These are phyloP conservation scores for Xylariaceae sp. DNA, from an alignment of 2,329 filamentous ascomycete genomes.

Conservation along the genomic window DNA sequence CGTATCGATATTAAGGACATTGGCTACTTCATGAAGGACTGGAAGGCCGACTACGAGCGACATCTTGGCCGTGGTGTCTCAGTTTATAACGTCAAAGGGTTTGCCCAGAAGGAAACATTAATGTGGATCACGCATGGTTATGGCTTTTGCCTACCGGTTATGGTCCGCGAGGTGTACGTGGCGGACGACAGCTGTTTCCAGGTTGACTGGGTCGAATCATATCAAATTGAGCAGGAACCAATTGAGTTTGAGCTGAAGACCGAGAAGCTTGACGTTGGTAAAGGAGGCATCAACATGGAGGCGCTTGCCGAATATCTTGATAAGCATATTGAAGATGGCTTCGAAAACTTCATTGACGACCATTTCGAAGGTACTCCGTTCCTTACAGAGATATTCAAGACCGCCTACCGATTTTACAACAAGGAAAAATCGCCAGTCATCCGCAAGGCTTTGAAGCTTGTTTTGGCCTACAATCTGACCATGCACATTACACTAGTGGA, in stretches of 20 bases:
- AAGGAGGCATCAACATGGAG: constrained; percentile 77
- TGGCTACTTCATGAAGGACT: constrained; percentile 98
- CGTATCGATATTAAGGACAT: constrained; percentile 99
- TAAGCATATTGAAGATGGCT: constrained; percentile 86
- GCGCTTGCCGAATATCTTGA: constrained; percentile 89
- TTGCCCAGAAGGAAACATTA: constrained; percentile 59
- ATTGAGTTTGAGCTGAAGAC: constrained; percentile 83
- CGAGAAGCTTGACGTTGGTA: constrained; percentile 81
- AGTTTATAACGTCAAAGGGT: constrained; percentile 91
- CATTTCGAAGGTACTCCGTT: constrained; percentile 96
- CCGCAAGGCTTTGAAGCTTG: constrained; percentile 90
- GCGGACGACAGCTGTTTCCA: constrained; percentile 89
- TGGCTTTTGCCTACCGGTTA: constrained; percentile 86
- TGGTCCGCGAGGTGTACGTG: constrained; percentile 89
- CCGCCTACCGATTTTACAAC: constrained; percentile 85
- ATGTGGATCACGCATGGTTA: constrained; percentile 97
- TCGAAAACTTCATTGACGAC: constrained; percentile 90
- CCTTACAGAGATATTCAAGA: constrained; percentile 93
- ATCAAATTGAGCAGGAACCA: constrained; percentile 62
- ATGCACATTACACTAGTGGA: constrained; percentile 93
- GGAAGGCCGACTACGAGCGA: constrained; percentile 94
- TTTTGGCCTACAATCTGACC: constrained; percentile 93
- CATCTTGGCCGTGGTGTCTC: constrained; percentile 84
- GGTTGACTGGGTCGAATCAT: constrained; percentile 87
- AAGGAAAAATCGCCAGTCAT: constrained; percentile 86